phyloP scores from a whole-genome alignment of 108 stramenopile species.

The Mediolabrus comicus region DNA sequence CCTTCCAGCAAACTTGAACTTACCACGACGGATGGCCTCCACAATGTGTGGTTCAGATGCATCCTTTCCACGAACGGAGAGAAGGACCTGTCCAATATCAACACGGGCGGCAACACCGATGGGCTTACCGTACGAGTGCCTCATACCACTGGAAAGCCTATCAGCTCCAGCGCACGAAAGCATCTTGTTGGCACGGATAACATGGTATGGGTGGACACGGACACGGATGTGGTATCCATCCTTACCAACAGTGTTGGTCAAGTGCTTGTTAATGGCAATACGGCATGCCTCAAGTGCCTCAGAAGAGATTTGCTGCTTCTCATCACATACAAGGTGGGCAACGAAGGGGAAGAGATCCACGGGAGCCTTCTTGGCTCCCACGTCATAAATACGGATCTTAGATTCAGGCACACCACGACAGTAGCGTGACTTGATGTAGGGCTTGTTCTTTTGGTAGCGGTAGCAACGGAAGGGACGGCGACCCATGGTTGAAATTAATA shows the following conservation, averaged over 20 bases:
- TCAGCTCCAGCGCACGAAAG: slow-evolving; percentile 99
- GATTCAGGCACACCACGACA: slow-evolving; percentile 99
- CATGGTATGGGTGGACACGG: slow-evolving; percentile 99
- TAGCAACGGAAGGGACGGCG: slow-evolving; percentile 96
- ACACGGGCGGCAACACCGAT: slow-evolving; percentile 99
- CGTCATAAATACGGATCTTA: slow-evolving; percentile 99
- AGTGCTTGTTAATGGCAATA: slow-evolving; percentile 99
- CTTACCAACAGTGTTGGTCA: slow-evolving; percentile 97
- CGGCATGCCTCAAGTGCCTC: slow-evolving; percentile 99
- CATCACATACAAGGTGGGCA: slow-evolving; percentile 98
- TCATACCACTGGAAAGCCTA: slow-evolving; percentile 98
- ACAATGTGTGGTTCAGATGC: slow-evolving; percentile 86
- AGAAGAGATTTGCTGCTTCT: slow-evolving; percentile 99
- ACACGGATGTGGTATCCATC: slow-evolving; percentile 99
- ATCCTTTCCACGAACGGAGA: slow-evolving; percentile 96
- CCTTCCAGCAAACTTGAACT: slow-evolving; percentile 99
- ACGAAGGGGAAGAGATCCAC: slow-evolving; percentile 99
- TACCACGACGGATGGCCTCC: slow-evolving; percentile 99
- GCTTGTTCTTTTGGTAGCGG: slow-evolving; percentile 99
- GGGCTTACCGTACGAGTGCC: slow-evolving; percentile 99
- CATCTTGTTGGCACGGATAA: slow-evolving; percentile 99
- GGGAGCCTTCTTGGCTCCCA: slow-evolving; percentile 97
- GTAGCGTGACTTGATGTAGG: slow-evolving; percentile 99
- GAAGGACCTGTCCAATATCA: slow-evolving; percentile 96
- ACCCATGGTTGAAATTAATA: slow-evolving; percentile 71